Conservation (phyloP, 768 basidiomycete species). For the Psilocybe subaeruginosa region DNA sequence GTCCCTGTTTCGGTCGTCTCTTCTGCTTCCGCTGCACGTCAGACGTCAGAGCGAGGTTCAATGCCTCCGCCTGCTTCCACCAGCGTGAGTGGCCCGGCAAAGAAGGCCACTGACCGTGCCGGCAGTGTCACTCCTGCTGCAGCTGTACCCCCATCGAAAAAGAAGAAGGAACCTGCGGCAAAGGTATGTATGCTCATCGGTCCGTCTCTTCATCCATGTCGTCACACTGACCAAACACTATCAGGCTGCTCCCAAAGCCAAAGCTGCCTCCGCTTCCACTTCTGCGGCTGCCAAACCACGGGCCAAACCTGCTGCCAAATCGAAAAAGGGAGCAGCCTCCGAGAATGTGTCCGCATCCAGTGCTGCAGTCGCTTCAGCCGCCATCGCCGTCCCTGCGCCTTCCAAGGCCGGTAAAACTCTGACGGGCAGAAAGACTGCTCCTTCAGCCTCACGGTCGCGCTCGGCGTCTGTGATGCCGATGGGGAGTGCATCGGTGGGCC, state of each 20-base stretch:
- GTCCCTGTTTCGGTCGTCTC: conserved; percentile 15
- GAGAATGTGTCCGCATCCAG: conserved; percentile 21
- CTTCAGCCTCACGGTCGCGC: conserved; percentile 54
- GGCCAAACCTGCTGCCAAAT: conserved; percentile 14
- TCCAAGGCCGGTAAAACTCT: conserved; percentile 18
- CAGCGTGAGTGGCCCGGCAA: conserved; percentile 14
- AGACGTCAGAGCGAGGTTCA: conserved; percentile 51
- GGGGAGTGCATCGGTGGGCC: conserved; percentile 29
- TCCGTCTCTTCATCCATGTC: background rate
- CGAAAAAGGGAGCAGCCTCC: conserved; percentile 27
- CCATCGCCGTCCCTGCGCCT: conserved; percentile 1
- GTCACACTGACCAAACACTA: background rate
- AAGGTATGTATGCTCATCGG: conserved; percentile 35
- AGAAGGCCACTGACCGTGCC: conserved; percentile 25
- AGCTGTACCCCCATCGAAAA: conserved; percentile 28
- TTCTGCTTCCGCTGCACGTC: conserved; percentile 18
- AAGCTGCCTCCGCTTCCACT: conserved; percentile 19
- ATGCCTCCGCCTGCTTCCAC: conserved; percentile 57
- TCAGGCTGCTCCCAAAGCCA: conserved; percentile 18
- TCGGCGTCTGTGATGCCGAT: conserved; percentile 71
- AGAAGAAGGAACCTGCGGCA: conserved; percentile 42
- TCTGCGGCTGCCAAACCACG: conserved; percentile 14
- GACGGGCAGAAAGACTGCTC: conserved; percentile 37
- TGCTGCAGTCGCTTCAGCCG: background rate
- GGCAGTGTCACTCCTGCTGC: conserved; percentile 15